Conservation (phyloP, 2,329 filamentous ascomycete genomes). For the Periconia sp. region DNA sequence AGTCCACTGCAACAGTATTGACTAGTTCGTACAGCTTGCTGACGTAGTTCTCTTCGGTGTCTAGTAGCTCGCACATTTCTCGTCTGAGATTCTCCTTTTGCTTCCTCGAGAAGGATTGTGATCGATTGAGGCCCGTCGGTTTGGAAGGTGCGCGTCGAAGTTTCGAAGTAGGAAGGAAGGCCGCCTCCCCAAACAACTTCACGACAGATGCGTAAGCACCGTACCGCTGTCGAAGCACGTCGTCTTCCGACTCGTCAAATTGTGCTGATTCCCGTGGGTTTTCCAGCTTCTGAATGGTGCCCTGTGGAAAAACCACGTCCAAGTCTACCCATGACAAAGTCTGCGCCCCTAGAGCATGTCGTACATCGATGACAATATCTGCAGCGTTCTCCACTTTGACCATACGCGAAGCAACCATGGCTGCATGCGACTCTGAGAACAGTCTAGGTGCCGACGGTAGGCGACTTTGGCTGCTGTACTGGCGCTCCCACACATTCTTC, state of each 20-base stretch:
- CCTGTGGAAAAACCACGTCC: conserved; percentile 83
- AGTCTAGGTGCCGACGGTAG: conserved; percentile 71
- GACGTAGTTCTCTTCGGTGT: conserved; percentile 95
- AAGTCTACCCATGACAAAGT: conserved; percentile 84
- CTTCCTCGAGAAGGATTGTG: conserved; percentile 76
- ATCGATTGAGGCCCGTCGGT: conserved; percentile 78
- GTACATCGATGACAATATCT: conserved; percentile 75
- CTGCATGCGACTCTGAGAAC: conserved; percentile 92
- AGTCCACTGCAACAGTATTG: conserved; percentile 79
- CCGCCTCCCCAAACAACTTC: conserved; percentile 78
- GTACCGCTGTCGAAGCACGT: conserved; percentile 73
- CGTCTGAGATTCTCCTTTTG: conserved; percentile 86
- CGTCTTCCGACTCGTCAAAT: conserved; percentile 67
- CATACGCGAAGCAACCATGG: conserved; percentile 86
- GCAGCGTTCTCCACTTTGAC: conserved; percentile 76
- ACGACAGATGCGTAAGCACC: conserved; percentile 78
- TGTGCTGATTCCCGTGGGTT: conserved; percentile 60
- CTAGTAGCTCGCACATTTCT: conserved; percentile 87
- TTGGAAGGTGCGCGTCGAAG: conserved; percentile 86
- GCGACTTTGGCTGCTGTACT: conserved; percentile 58
- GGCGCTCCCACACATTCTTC: conserved; percentile 70
- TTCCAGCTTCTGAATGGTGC: conserved; percentile 62
- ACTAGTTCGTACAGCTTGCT: conserved; percentile 85
- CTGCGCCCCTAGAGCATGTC: conserved; percentile 79
- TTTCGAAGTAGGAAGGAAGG: conserved; percentile 86